A percentile compares a stretch with the other conserved stretches of the same genome.
Conservation (phyloP, 768 basidiomycete genomes). For the Pholiota microspora region DNA sequence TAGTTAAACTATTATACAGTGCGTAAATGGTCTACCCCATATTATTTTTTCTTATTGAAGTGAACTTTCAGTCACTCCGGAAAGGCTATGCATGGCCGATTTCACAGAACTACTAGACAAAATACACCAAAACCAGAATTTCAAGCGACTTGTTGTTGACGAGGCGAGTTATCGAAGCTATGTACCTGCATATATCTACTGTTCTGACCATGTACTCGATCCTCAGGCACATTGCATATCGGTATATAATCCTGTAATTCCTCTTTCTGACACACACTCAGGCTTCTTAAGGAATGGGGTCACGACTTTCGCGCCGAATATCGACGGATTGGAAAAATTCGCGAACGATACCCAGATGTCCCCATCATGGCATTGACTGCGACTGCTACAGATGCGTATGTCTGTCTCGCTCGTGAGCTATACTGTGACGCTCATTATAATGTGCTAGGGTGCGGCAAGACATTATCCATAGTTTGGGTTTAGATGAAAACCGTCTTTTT, state of each 20-base stretch:
- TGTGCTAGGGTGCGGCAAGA: slow-evolving; percentile 69
- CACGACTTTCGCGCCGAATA: slow-evolving; percentile 80
- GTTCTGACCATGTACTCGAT: background rate
- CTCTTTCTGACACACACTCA: no score
- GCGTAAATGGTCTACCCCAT: no score
- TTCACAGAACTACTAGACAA: slow-evolving; percentile 49
- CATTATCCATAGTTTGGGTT: slow-evolving; percentile 64
- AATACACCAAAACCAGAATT: slow-evolving; percentile 50
- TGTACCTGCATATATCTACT: background rate
- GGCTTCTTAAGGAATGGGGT: slow-evolving; percentile 67
- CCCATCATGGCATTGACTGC: slow-evolving; percentile 90
- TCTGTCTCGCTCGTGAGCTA: background rate
- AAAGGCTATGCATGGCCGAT: slow-evolving; percentile 58
- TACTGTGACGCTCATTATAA: background rate
- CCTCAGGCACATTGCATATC: slow-evolving; percentile 80
- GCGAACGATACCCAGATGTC: slow-evolving; percentile 60
- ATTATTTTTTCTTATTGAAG: background rate
- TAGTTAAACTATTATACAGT: slow-evolving; percentile 72
- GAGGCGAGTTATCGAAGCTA: slow-evolving; percentile 46
- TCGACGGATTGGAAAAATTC: slow-evolving; percentile 66
- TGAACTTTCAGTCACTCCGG: slow-evolving; percentile 81
- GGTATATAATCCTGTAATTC: slow-evolving; percentile 32
- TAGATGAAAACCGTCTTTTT: slow-evolving; percentile 54
- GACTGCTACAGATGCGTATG: slow-evolving; percentile 71
- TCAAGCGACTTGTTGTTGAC: slow-evolving; percentile 78